Evolutionary conservation across 176 grass and related monocot species (phyloP).

Genomic region (Cymbopogon citratus): DNA sequence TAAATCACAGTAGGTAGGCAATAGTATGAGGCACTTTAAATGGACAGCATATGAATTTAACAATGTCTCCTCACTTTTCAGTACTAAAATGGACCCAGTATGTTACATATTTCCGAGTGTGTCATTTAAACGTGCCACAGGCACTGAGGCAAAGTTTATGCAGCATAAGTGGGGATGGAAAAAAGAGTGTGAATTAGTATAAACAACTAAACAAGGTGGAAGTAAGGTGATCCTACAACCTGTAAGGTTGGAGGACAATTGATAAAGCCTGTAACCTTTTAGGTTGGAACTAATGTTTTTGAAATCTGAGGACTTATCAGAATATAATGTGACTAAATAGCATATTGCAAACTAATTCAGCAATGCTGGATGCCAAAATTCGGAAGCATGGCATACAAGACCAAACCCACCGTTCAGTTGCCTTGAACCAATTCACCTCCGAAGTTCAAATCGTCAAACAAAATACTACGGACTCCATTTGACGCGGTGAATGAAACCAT

Average conservation of each 20-base stretch:
- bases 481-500: no score
- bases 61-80: neutral
- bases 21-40: conserved; percentile 6
- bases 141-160: neutral
- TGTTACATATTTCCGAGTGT: neutral
- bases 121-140: neutral
- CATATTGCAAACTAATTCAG: neutral
- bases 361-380: neutral
- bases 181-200: no score
- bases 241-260: neutral
- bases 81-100: neutral
- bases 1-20: neutral
- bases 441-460: neutral
- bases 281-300: no score
- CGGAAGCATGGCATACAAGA: neutral
- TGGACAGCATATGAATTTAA: neutral
- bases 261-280: neutral
- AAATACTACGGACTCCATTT: no score
- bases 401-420: neutral
- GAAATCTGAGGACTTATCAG: no score
- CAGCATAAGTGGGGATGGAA: neutral
- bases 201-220: no score
- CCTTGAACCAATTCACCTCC: neutral
- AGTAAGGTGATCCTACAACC: neutral
- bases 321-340: neutral